Evolutionary conservation across 176 grass and related monocot species (phyloP).

Genomic region (Oryza nivara): DNA sequence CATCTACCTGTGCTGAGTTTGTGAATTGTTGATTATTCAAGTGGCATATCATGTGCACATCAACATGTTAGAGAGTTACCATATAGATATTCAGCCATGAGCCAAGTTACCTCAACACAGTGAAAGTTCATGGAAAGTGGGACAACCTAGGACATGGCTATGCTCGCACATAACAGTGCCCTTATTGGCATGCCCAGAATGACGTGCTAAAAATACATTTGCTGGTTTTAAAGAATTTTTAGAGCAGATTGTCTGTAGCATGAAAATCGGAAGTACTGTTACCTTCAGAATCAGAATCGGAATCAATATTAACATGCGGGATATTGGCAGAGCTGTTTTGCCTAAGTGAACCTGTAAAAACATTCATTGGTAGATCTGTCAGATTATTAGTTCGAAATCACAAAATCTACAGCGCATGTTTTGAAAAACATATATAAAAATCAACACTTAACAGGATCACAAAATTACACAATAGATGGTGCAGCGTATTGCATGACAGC

Average conservation of each 20-base stretch:
- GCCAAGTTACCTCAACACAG: not conserved
- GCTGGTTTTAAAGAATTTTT: not conserved
- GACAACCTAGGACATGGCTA: not conserved
- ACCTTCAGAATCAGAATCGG: conserved; percentile 83
- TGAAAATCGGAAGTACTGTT: conserved; percentile 17
- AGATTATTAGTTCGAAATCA: conserved; percentile 17
- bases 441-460: conserved; percentile 21
- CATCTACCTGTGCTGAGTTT: not conserved
- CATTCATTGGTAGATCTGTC: conserved; percentile 21
- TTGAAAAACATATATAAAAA: too few relatives aligned
- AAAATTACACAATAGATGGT: conserved; percentile 7
- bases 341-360: conserved; percentile 18
- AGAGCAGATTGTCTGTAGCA: conserved; percentile 2
- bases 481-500: not conserved
- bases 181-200: not conserved
- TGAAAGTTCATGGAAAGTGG: not conserved
- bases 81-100: not conserved
- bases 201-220: not conserved
- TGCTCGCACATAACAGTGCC: not conserved
- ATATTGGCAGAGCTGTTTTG: not conserved
- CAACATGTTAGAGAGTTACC: not conserved
- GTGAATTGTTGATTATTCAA: not conserved
- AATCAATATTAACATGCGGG: conserved; percentile 45
- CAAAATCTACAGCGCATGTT: conserved; percentile 9
- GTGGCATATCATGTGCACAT: not conserved